Percentiles rank a stretch among this genome's conserved stretches.
These are phyloP conservation scores for Sarocladiaceae sp. DNA, from an alignment of 2,329 filamentous ascomycete species.

Conservation along the genomic window DNA sequence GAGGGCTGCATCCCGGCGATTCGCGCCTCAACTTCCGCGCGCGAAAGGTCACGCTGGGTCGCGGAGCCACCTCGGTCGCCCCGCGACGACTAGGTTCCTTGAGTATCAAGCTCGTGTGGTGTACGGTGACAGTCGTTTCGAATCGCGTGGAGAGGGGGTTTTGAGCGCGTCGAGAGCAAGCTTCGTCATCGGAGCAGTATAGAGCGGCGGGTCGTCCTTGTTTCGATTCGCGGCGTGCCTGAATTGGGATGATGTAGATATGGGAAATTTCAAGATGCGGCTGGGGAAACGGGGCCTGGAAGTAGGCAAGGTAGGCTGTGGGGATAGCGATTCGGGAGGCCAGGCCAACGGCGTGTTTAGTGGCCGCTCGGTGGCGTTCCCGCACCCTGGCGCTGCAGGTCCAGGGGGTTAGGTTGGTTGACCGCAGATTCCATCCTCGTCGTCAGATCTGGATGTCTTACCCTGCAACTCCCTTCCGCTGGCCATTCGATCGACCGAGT, in stretches of 20 bases:
- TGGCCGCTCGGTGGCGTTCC: constrained; percentile 5
- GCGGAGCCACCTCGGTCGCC: constrained; percentile 4
- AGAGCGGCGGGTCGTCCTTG: not conserved
- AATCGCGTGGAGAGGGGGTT: not conserved
- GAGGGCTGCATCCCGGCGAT: constrained; percentile 43
- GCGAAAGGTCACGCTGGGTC: not conserved
- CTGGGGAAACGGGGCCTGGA: not conserved
- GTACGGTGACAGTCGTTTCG: not conserved
- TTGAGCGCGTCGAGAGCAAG: not conserved
- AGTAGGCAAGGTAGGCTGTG: too few relatives aligned
- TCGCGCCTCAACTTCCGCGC: not conserved
- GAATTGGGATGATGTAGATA: not conserved
- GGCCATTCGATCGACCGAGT: too few relatives aligned
- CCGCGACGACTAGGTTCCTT: not conserved
- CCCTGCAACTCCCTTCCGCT: too few relatives aligned
- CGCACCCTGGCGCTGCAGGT: constrained; percentile 3
- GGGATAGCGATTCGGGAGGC: constrained; percentile 3
- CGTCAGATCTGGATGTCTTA: too few relatives aligned
- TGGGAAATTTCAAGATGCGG: constrained; percentile 9
- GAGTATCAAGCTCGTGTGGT: not conserved
- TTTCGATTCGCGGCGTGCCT: not conserved
- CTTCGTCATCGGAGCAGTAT: constrained; percentile 3
- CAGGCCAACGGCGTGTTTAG: constrained; percentile 8
- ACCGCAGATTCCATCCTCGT: too few relatives aligned
- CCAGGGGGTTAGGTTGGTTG: too few relatives aligned